Evolutionary conservation across 2,329 filamentous ascomycete species (phyloP), one percentile per base, ranked within the genome.

Genomic region (Monosporascus sp.): DNA sequence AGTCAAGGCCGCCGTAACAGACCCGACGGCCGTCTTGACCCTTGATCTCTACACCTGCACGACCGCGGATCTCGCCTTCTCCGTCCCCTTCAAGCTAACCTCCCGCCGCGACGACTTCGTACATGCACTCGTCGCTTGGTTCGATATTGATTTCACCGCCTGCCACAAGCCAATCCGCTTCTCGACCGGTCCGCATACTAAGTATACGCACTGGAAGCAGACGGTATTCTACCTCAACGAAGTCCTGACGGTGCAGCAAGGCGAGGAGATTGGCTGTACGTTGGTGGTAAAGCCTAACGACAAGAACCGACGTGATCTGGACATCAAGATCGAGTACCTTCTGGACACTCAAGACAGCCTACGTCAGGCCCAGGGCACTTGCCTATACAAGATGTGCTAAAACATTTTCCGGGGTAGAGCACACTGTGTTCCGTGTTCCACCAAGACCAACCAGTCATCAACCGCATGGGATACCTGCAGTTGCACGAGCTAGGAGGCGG

Each of bases 191-290:
- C 94, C 94, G 27, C 94, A 97, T 75, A 95, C 93, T 64, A 97
- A 97, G 77, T 97, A 97, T 77, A 99, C 94, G 18, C 94, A 99
- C 81, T 99, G 94, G 94, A 99, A 99, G 79, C 94, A 99, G 79
- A 99, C 94, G 14, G 94, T 99, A 58, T 97, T 99, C 77, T 99
- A 99, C 76, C 80, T 99, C 58, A 84, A 89, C 66, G 92, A 99
- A 63, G 89, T 96, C 37, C 77, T 99, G 59, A 97, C 92, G 18
- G 91, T 96, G 38, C 87, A 96, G 72, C 81, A 90, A 67, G 90
- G 88, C 53, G 94, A 99, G 78, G 79, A 83, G 65, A 80, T 99
- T 55, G 74, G 77, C 55, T 89, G 90, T 65, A 77, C 80, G 35
- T 76, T 99, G 41, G 80, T 84, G 58, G 95, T 93, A 76, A 88